phyloP scores from a whole-genome alignment of 345 rosid species.

The Geranium rotundifolium region DNA sequence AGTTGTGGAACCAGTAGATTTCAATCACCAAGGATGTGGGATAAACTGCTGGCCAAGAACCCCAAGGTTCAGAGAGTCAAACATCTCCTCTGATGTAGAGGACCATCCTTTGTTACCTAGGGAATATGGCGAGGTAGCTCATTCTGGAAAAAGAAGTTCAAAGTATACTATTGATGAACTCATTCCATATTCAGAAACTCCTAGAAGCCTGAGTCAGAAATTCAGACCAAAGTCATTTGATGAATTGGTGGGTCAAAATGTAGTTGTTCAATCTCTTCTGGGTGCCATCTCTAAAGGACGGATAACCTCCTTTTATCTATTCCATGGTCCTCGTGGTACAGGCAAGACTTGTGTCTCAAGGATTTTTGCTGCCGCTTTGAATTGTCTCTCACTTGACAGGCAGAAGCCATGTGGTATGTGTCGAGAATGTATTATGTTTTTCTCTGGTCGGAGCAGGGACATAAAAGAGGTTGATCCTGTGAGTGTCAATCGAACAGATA shows the following conservation, averaged over 20 bases:
- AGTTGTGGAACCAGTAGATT: conserved; percentile 28
- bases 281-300: conserved; percentile 66
- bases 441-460: conserved; percentile 61
- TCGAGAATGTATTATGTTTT: conserved; percentile 56
- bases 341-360: conserved; percentile 88
- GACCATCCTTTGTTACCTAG: conserved; percentile 51
- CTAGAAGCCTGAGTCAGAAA: conserved; percentile 66
- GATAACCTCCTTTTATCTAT: conserved; percentile 64
- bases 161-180: conserved; percentile 21
- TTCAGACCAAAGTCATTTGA: conserved; percentile 63
- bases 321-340: conserved; percentile 88
- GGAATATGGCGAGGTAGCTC: conserved; percentile 20
- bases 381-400: conserved; percentile 66
- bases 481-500: conserved; percentile 47
- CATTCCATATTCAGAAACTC: conserved; percentile 28
- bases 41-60: conserved; percentile 80
- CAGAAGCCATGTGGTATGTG: conserved; percentile 83
- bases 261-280: conserved; percentile 62
- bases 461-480: conserved; percentile 64
- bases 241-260: conserved; percentile 82
- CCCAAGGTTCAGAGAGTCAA: conserved; percentile 54
- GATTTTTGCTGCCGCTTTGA: conserved; percentile 85
- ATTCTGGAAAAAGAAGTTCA: conserved; percentile 19
- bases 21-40: conserved; percentile 47
- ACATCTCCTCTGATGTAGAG: conserved; percentile 53